These are phyloP conservation scores for Cryomyces minteri DNA, from an alignment of 495 filamentous ascomycete genomes.

Conservation along the genomic window DNA sequence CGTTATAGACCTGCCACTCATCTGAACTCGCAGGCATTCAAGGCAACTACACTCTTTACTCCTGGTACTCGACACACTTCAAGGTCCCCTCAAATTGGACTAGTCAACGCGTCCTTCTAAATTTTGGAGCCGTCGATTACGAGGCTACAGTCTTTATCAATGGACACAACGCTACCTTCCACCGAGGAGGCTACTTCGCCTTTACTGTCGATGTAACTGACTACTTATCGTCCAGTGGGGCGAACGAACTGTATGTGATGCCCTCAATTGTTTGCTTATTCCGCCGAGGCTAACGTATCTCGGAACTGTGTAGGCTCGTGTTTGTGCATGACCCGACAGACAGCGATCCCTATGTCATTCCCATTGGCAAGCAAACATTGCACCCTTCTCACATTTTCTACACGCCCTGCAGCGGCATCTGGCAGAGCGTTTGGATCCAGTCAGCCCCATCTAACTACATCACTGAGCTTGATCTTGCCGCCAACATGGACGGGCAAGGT, in stretches of 20 bases:
- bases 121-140: conserved; percentile 53
- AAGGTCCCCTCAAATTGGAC: conserved; percentile 29
- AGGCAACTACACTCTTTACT: conserved; percentile 27
- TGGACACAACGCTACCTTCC: conserved; percentile 29
- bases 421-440: conserved; percentile 53
- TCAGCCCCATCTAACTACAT: conserved; percentile 35
- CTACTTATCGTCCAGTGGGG: conserved; percentile 21
- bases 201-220: conserved; percentile 41
- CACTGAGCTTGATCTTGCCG: conserved; percentile 32
- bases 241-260: conserved; percentile 32
- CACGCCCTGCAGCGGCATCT: conserved; percentile 49
- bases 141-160: conserved; percentile 48
- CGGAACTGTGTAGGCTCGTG: conserved; percentile 24
- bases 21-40: conserved; percentile 28
- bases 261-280: neutral
- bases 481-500: conserved; percentile 42
- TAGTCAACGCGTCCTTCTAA: conserved; percentile 30
- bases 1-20: no score
- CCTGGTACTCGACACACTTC: conserved; percentile 43
- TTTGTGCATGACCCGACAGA: conserved; percentile 51
- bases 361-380: conserved; percentile 44
- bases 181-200: conserved; percentile 43
- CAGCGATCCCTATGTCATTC: conserved; percentile 30
- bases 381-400: conserved; percentile 48
- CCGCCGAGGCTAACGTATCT: neutral